Base-by-base conservation (phyloP, 2,329 filamentous ascomycete species). In the Blastomyces gilchristii region DNA sequence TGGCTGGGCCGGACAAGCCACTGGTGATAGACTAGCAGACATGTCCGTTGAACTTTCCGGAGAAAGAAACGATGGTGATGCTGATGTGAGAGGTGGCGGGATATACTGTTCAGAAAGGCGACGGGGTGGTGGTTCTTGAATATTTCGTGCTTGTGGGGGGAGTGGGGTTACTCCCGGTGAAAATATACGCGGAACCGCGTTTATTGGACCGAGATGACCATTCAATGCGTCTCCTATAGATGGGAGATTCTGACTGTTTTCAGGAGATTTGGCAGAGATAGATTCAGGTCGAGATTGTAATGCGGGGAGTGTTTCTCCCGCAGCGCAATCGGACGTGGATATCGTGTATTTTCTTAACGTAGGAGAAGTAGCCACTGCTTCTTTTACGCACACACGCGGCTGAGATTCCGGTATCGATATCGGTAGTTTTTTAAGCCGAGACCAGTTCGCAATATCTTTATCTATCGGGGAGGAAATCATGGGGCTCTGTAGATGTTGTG, bases 181-280 rank as follows among this genome's bases (percentile, higher is more conserved):
- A 63, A 69, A 61, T 65, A 66, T 59, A 53, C 71, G 68, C 56
- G 73, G 63, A 54, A 67, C 63, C 50, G 65, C 66, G 67, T 69
- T 70, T 64, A 68, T 65, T 37, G 70, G 68, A 34, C 66, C 58
- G 14, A 70, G 60, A 43, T 65, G 65, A 22, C 73, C 74, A 52
- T 68, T 71, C 28, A 75, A 68, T 28, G 76, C 71, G 8, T 74
- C 74, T 45, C 72, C 69, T 22, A 80, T 70, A 1, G 78, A 75
- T 0, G 78, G 78, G 8, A 80, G 68, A 56, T 67, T 75, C 67
- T 61, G 59, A 22, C 47, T 61, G 47, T 61, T 61, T 4, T 76
- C 74, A 0, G 75, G 72, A 2, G 76, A 74, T 56, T 69, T 71
- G 37, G 68, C 68, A 11, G 71, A 68, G 22, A 69, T 69, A 6